A percentile compares a stretch with the other conserved stretches of the same genome.
Conservation (phyloP, 2,329 filamentous ascomycete species). For the Arthrobotrys musiformis region DNA sequence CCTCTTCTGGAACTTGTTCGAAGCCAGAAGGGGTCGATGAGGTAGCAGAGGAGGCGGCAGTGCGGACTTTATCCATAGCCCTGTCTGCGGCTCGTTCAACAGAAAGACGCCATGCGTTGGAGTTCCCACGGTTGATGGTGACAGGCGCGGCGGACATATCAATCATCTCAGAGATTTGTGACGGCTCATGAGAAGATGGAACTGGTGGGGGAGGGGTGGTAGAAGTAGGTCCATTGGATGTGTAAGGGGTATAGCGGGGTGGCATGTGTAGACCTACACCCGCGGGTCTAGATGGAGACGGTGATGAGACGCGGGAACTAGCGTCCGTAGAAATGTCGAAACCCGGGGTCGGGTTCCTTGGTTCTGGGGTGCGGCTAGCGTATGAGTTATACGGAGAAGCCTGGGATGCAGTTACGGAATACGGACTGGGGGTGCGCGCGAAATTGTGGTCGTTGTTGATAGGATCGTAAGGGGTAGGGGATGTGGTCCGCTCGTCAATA, state of each 20-base stretch:
- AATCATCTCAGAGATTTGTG: conserved; percentile 13
- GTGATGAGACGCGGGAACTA: conserved; percentile 49
- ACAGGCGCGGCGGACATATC: conserved; percentile 40
- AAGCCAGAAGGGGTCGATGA: conserved; percentile 16
- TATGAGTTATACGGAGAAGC: conserved; percentile 43
- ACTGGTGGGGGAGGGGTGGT: conserved; percentile 24
- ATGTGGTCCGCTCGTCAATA: conserved; percentile 34
- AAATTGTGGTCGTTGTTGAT: conserved; percentile 43
- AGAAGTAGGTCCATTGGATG: conserved; percentile 8
- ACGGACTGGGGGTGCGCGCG: conserved; percentile 29
- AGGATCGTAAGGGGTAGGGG: conserved; percentile 44
- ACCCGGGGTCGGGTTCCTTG: conserved; percentile 35
- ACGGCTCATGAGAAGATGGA: not conserved
- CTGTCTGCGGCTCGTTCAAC: conserved; percentile 52
- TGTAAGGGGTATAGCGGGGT: conserved; percentile 50
- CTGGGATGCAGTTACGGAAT: conserved; percentile 20
- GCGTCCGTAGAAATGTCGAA: conserved; percentile 48
- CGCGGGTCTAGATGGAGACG: conserved; percentile 31
- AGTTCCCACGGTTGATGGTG: conserved; percentile 50
- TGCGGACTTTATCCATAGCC: conserved; percentile 51
- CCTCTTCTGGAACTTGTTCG: conserved; percentile 48
- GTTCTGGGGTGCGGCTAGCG: conserved; percentile 26
- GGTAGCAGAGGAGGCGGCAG: conserved; percentile 19
- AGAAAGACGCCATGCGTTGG: conserved; percentile 47
- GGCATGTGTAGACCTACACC: conserved; percentile 49